A percentile compares a stretch with the other conserved stretches of the same genome.
Evolutionary conservation across 1,284 basidiomycete genomes (phyloP).

Genomic region (Fereydounia khargensis): DNA sequence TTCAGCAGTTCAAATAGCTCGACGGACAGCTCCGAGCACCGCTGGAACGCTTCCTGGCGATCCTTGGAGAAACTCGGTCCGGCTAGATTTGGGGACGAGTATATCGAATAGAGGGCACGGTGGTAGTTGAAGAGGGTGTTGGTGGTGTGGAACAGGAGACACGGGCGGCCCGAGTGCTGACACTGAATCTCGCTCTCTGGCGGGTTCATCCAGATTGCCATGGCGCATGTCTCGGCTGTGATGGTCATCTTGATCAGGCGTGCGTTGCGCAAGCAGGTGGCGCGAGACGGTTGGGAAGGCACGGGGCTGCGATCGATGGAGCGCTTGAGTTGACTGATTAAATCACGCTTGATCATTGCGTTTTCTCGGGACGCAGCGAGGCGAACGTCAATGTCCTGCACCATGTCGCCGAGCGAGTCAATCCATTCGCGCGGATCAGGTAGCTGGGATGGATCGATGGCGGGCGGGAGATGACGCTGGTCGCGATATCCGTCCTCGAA

Average conservation of each 20-base stretch:
- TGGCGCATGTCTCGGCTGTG: conserved; percentile 24
- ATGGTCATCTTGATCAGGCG: conserved; percentile 36
- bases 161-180: conserved; percentile 30
- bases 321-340: conserved; percentile 26
- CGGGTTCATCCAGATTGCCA: conserved; percentile 26
- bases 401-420: conserved; percentile 35
- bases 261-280: conserved; percentile 32
- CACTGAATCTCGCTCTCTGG: conserved; percentile 32
- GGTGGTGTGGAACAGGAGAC: conserved; percentile 32
- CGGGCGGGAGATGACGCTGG: conserved; percentile 34
- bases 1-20: conserved; percentile 34
- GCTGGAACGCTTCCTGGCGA: conserved; percentile 25
- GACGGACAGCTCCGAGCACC: conserved; percentile 31
- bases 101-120: conserved; percentile 36
- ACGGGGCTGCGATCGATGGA: conserved; percentile 22
- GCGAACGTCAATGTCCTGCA: conserved; percentile 33
- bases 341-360: conserved; percentile 35
- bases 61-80: conserved; percentile 19
- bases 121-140: conserved; percentile 39
- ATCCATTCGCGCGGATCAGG: conserved; percentile 36
- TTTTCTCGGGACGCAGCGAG: conserved; percentile 37
- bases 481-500: conserved; percentile 37
- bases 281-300: conserved; percentile 22
- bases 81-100: conserved; percentile 22
- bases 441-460: conserved; percentile 25